Base-by-base conservation (phyloP, 1,284 basidiomycete genomes). In the Leccinum fallax region DNA sequence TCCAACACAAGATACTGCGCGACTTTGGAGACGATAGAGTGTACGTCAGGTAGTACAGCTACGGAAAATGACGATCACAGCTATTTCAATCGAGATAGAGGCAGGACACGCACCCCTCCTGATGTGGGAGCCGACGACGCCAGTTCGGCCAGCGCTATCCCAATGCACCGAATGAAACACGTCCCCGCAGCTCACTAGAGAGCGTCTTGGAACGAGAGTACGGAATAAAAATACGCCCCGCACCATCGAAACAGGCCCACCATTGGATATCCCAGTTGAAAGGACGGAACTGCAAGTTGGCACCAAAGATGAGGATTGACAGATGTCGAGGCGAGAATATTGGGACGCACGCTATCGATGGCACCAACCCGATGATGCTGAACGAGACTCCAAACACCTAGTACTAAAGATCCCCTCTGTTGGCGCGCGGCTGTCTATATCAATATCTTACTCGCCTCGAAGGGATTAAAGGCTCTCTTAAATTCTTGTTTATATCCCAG, bases 241-340 rank as follows among this genome's bases (percentile, higher is more conserved):
- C 28, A 83, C 78, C 79, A 83, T 81, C 21, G 78, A 73, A 5
- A 78, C 73, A 1, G 80, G 73, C 1, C 81, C 81, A 10, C 82
- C 82, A 65, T 81, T 80, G 9, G 79, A 78, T 24, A 78, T 68
- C n/a, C 78, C 75, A 67, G 76, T 81, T 53, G 79, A 67, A 16
- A 80, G 67, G 2, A 78, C 78, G 3, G 79, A 78, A 5, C 78
- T 76, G 53, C 38, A 34, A 49, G 38, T 32, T 34, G n/a, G 13
- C 5, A 19, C 1, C 51, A 65, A 64, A n/a, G 49, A 8, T 26
- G 5, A 51, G 15, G 16, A 51, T 26, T 26, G 49, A 16, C 15
- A 51, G 30, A 8, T 32, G 8, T 10, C n/a, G 7, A 34, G 5
- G 19, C 9, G 52, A 19, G 19, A 5, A 53, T 21, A 13, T 8